phyloP scores from a whole-genome alignment of 2,329 filamentous ascomycete genomes.

The Pseudomassariella vexata region DNA sequence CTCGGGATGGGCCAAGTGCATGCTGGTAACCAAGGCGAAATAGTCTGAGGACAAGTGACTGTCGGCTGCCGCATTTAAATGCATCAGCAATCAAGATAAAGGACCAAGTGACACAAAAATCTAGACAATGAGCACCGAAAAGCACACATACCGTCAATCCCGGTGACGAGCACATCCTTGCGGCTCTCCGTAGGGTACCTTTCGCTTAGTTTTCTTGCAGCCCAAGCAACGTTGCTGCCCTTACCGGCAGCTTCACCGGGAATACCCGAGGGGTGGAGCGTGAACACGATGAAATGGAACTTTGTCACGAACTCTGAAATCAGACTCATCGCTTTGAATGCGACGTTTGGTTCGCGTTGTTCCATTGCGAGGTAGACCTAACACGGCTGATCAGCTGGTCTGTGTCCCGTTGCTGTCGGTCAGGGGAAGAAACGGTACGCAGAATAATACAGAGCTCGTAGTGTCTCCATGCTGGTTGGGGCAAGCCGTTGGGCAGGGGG shows the following conservation, averaged over 20 bases:
- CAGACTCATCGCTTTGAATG: constrained; percentile 55
- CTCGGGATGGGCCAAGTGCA: constrained; percentile 55
- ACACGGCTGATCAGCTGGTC: constrained; percentile 5
- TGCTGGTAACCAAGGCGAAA: constrained; percentile 57
- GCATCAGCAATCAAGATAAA: constrained; percentile 23
- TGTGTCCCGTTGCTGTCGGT: too few species aligned
- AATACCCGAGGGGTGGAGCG: constrained; percentile 60
- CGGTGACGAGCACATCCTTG: constrained; percentile 61
- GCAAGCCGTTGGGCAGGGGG: too few species aligned
- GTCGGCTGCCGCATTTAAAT: constrained; percentile 53
- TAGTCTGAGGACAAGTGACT: constrained; percentile 65
- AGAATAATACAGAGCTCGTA: too few species aligned
- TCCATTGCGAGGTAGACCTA: constrained; percentile 71
- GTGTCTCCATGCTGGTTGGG: too few species aligned
- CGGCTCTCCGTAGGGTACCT: constrained; percentile 48
- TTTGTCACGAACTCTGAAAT: constrained; percentile 57
- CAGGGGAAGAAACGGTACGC: too few species aligned
- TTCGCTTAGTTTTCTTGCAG: constrained; percentile 58
- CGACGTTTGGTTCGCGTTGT: constrained; percentile 54
- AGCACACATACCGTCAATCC: constrained; percentile 64
- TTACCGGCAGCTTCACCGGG: constrained; percentile 66
- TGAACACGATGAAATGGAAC: constrained; percentile 62
- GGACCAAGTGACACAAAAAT: too few species aligned
- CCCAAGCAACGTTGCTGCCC: constrained; percentile 69
- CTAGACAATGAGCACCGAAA: too few species aligned